Conservation (phyloP, 208 protist genomes). For the Entamoeba nuttalli region DNA sequence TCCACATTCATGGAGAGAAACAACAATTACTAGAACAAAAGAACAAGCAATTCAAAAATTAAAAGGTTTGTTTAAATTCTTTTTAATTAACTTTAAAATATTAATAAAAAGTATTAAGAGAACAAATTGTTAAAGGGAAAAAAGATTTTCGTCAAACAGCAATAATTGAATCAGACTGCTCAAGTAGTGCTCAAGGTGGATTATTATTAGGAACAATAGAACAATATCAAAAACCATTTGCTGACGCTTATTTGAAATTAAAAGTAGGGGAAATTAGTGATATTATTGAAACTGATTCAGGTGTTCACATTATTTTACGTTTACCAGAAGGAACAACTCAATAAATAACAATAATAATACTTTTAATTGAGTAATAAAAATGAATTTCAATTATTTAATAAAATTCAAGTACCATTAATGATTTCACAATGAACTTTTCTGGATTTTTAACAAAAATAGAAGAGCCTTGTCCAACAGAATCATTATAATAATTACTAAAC, state of each 20-base stretch:
- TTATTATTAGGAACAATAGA: slow-evolving; percentile 31
- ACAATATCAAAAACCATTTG: slow-evolving; percentile 44
- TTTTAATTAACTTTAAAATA: not conserved
- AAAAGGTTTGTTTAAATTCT: not conserved
- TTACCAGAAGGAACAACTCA: not conserved
- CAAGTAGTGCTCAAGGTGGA: slow-evolving; percentile 22
- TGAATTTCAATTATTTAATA: not conserved
- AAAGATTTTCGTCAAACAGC: slow-evolving; percentile 22
- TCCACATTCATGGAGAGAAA: slow-evolving; percentile 12
- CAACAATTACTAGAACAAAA: slow-evolving; percentile 11
- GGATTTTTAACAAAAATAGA: not conserved
- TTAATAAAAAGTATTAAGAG: not conserved
- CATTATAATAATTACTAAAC: not conserved
- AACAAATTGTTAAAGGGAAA: slow-evolving; percentile 5
- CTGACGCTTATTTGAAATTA: slow-evolving; percentile 30
- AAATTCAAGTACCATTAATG: not conserved
- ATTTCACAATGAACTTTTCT: not conserved
- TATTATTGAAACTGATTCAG: slow-evolving; percentile 37
- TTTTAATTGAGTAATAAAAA: too few species aligned
- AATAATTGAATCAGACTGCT: slow-evolving; percentile 29
- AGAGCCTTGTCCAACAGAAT: not conserved
- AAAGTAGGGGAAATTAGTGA: slow-evolving; percentile 33
- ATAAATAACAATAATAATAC: not conserved
- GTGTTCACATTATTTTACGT: slow-evolving; percentile 43
- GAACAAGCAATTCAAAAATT: slow-evolving; percentile 16